Evolutionary conservation across 1,139 yeast species (phyloP), one percentile per base, ranked within the genome.

Genomic region (Yamadazyma conglobata): DNA sequence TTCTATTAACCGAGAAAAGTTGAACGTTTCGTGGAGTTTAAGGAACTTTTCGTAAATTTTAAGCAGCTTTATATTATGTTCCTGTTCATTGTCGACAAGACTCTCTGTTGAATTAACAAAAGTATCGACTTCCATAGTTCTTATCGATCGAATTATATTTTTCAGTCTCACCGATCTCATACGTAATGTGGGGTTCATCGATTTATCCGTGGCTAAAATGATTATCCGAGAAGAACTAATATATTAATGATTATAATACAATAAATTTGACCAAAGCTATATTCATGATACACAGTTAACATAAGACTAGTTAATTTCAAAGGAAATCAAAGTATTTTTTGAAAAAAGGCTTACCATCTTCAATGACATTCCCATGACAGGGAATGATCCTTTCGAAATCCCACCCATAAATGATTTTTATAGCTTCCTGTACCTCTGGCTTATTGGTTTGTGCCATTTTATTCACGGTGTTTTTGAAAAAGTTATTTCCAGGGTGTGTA

Each of bases 351-450:
- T 62, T 62, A n/a, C 69, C 77, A 31, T 63, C 56, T 10, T 71
- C 74, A 34, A 77, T 53, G 10, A 74, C 60, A 34, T 70, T 71
- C 6, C 85, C 86, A 46, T 79, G 86, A 40, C 80, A 73, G 47
- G 71, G 61, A 19, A 79, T 68, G 34, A 77, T 59, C 13, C 60
- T 56, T 14, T 70, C 64, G 39, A 77, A 70, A 27, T 70, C 69
- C 77, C 76, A 70, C 9, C 42, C 33, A 31, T 53, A 40, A 27
- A 76, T 55, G 4, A 57, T 54, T 28, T 56, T 44, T 31, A 72
- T 38, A 0, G 64, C 75, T 3, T 34, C 37, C 10, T 34, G 28
- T 7, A 32, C 34, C 21, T 38, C 40, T 16, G 49, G 45, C 11
- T 38, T 30, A 1, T 34, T 29, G 2, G 43, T 22, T 28, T 50